These are phyloP conservation scores for Mycena haematopus DNA, from an alignment of 768 basidiomycete species.

Conservation along the genomic window DNA sequence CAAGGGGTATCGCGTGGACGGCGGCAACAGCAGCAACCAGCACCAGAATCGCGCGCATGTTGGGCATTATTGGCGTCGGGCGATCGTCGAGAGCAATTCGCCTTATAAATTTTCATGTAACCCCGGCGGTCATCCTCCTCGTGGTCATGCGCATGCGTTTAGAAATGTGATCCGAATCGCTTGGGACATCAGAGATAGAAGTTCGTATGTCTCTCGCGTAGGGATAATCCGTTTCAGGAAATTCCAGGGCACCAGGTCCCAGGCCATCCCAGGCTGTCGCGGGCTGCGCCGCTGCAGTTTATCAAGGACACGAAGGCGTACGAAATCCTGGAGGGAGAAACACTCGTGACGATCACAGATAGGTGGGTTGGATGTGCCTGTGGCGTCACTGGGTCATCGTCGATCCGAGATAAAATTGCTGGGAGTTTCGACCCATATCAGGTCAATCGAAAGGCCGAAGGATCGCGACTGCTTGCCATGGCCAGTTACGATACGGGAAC, in stretches of 20 bases:
- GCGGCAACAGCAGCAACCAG: slow-evolving; percentile 16
- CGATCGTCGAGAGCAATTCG: not conserved
- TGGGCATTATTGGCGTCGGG: slow-evolving; percentile 1
- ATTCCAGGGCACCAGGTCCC: not conserved
- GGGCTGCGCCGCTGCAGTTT: not conserved
- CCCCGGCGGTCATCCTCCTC: slow-evolving; percentile 2
- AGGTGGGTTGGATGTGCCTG: not conserved
- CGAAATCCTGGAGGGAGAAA: not conserved
- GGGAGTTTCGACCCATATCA: not conserved
- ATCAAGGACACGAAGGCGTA: not conserved
- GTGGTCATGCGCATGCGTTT: slow-evolving; percentile 11
- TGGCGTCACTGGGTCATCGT: slow-evolving; percentile 14
- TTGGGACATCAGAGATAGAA: slow-evolving; percentile 14
- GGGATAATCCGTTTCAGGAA: not conserved
- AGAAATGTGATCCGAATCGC: slow-evolving; percentile 10
- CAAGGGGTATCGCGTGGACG: slow-evolving; percentile 12
- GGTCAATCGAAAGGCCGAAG: not conserved
- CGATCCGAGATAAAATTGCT: slow-evolving; percentile 4
- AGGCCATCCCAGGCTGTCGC: not conserved
- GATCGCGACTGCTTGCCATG: too few relatives aligned
- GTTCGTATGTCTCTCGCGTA: not conserved
- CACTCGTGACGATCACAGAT: slow-evolving; percentile 3
- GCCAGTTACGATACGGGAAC: slow-evolving; percentile 5
- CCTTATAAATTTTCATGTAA: slow-evolving; percentile 5
- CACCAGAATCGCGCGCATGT: slow-evolving; percentile 17